Percentiles rank a stretch among this genome's conserved stretches.
These are phyloP conservation scores for Rhododendron mucronatum DNA, from an alignment of 148 eudicot species.

Conservation along the genomic window DNA sequence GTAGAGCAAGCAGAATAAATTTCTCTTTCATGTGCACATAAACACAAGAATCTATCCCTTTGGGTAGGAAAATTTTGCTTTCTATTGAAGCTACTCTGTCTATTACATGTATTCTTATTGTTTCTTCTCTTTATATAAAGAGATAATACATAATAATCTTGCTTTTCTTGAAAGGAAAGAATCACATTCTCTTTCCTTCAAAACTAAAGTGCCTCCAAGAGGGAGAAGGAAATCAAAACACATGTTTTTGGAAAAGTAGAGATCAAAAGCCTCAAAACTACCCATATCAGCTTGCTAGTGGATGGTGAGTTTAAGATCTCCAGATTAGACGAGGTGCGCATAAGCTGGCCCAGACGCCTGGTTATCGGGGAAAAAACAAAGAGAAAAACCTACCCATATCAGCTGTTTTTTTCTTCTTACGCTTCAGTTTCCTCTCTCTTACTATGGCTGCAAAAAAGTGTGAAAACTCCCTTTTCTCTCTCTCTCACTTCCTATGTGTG, in stretches of 20 bases:
- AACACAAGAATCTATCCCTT: conserved; percentile 30
- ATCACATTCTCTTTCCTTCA: conserved; percentile 25
- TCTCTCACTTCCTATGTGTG: conserved; percentile 29
- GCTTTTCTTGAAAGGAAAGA: conserved; percentile 33
- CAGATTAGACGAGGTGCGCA: not conserved
- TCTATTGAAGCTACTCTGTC: conserved; percentile 30
- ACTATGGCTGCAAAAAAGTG: not conserved
- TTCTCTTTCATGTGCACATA: conserved; percentile 14
- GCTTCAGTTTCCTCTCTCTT: not conserved
- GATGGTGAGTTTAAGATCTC: not conserved
- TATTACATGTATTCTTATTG: conserved; percentile 34
- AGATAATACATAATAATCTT: conserved; percentile 9
- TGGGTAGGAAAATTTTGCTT: conserved; percentile 16
- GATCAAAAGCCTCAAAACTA: not conserved
- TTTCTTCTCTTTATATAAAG: conserved; percentile 19
- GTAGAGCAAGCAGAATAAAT: conserved; percentile 5
- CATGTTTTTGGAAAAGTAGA: not conserved
- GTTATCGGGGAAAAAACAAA: no score
- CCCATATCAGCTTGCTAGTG: not conserved
- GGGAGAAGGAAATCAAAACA: conserved; percentile 1
- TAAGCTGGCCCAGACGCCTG: not conserved
- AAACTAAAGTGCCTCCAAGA: not conserved
- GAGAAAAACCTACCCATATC: not conserved
- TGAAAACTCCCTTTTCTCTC: not conserved
- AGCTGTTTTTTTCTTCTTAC: not conserved